phyloP scores from a whole-genome alignment of 108 stramenopile species.

The Pseudonitzschia multiseries region DNA sequence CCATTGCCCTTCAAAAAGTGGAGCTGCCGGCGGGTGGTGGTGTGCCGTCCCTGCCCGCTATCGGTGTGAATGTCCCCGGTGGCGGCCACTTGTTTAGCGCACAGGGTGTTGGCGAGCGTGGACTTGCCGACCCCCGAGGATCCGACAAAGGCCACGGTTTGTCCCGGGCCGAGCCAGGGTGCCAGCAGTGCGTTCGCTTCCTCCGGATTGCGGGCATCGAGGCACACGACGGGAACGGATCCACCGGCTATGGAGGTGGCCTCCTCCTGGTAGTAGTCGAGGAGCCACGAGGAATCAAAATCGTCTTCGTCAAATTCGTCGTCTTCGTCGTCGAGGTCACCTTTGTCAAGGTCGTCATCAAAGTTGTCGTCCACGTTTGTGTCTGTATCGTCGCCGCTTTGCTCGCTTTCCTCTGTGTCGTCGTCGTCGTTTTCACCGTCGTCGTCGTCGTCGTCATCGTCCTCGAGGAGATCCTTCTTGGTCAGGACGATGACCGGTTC shows the following conservation, averaged over 20 bases:
- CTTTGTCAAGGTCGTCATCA: too few species aligned
- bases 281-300: constrained; percentile 4
- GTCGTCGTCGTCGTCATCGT: background rate
- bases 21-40: constrained; percentile 16
- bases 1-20: background rate
- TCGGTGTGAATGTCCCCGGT: constrained; percentile 14
- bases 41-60: constrained; percentile 20
- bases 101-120: constrained; percentile 23
- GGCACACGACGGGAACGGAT: constrained; percentile 12
- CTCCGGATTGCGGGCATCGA: constrained; percentile 1
- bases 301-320: constrained; percentile 3
- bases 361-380: background rate
- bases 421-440: background rate
- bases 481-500: constrained; percentile 12
- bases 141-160: constrained; percentile 17
- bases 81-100: background rate
- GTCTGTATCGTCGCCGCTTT: background rate
- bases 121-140: constrained; percentile 27
- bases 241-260: constrained; percentile 10
- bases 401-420: too few species aligned
- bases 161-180: constrained; percentile 22
- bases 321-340: constrained; percentile 6
- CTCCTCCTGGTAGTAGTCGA: constrained; percentile 14
- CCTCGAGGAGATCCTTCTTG: constrained; percentile 10
- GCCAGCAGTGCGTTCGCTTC: background rate